Percentiles rank a stretch among this genome's conserved stretches.
phyloP scores from a whole-genome alignment of 495 filamentous ascomycete genomes.

The Staphylotrichum longicolle region DNA sequence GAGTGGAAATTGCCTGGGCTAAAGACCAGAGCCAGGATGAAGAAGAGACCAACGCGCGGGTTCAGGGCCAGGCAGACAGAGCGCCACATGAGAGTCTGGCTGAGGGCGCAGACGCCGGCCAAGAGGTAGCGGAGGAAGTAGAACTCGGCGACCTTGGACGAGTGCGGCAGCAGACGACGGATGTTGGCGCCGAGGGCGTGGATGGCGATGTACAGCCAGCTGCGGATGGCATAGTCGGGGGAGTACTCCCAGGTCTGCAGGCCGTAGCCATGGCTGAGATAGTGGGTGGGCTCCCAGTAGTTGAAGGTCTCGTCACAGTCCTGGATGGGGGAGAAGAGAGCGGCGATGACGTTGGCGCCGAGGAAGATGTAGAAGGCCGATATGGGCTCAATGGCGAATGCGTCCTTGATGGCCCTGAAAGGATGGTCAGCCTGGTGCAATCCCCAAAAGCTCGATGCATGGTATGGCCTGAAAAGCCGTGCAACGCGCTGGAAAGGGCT shows the following conservation, averaged over 20 bases:
- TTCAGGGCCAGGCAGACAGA: slow-evolving; percentile 71
- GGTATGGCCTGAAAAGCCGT: no score
- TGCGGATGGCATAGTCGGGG: slow-evolving; percentile 90
- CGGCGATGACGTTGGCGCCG: slow-evolving; percentile 67
- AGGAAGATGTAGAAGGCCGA: slow-evolving; percentile 76
- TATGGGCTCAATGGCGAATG: slow-evolving; percentile 68
- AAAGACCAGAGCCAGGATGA: slow-evolving; percentile 68
- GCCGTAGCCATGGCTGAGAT: slow-evolving; percentile 87
- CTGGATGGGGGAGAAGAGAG: slow-evolving; percentile 86
- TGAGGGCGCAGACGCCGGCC: slow-evolving; percentile 71
- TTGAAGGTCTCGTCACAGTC: slow-evolving; percentile 99
- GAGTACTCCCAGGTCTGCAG: slow-evolving; percentile 99
- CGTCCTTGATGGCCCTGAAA: slow-evolving; percentile 48
- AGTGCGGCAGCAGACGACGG: slow-evolving; percentile 59
- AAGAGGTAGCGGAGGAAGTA: slow-evolving; percentile 77
- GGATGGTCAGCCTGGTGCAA: not conserved
- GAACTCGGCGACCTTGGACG: slow-evolving; percentile 69
- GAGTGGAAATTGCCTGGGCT: slow-evolving; percentile 94
- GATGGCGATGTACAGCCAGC: slow-evolving; percentile 88
- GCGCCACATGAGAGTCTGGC: slow-evolving; percentile 76
- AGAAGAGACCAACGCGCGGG: slow-evolving; percentile 77
- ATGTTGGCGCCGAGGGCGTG: slow-evolving; percentile 72
- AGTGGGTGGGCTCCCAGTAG: slow-evolving; percentile 98
- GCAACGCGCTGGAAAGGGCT: not conserved
- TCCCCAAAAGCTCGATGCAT: no score